Evolutionary conservation across 306 rosid genomes (phyloP).

Genomic region (Glycine tomentella): DNA sequence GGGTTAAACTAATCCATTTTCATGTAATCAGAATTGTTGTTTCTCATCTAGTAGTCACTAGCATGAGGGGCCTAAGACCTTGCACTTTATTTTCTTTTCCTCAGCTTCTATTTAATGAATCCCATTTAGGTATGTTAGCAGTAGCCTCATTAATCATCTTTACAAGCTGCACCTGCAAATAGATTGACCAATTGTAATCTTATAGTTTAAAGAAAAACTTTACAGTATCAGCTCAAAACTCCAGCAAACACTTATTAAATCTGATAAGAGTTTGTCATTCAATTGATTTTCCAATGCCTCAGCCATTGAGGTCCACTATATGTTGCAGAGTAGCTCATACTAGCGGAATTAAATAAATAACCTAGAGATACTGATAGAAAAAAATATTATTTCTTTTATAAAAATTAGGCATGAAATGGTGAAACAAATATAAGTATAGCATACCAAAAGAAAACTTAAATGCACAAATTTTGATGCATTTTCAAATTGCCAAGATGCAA

Average conservation of each 20-base stretch:
- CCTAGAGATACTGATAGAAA: neutral
- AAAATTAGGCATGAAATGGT: neutral
- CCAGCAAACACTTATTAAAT: neutral
- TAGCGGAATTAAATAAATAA: neutral
- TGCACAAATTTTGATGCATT: neutral
- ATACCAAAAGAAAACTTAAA: neutral
- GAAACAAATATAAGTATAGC: neutral
- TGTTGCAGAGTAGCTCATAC: neutral
- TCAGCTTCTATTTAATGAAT: slow-evolving; percentile 46
- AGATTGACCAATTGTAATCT: neutral
- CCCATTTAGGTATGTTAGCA: slow-evolving; percentile 65
- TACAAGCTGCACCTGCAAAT: slow-evolving; percentile 67
- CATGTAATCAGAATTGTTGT: slow-evolving; percentile 11
- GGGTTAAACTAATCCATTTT: slow-evolving; percentile 30
- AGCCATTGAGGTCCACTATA: neutral
- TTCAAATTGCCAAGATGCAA: neutral
- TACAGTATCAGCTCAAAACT: neutral
- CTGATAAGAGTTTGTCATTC: neutral
- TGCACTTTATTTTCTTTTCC: slow-evolving; percentile 14
- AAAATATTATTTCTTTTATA: neutral
- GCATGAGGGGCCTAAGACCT: slow-evolving; percentile 11
- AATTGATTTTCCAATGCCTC: slow-evolving; percentile 21
- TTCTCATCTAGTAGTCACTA: slow-evolving; percentile 22
- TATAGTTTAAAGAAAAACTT: neutral
- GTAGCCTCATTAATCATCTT: slow-evolving; percentile 74